Base-by-base conservation (phyloP, 345 rosid genomes). In the Litchi chinensis region DNA sequence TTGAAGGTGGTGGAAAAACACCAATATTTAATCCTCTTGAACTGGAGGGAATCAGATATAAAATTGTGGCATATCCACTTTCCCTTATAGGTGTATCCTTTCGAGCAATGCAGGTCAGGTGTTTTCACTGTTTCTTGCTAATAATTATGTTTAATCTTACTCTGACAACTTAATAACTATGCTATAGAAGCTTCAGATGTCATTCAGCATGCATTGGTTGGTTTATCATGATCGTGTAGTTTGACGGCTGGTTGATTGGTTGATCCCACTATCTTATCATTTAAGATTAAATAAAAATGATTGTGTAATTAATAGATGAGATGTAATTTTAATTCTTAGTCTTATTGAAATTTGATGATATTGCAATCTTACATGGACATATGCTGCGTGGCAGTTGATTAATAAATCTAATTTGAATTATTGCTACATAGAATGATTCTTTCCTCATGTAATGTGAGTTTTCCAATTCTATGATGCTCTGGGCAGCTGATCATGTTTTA, bases 1-100 rank as follows among this genome's bases (percentile, higher is more conserved):
- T 91, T 77, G 98, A 95, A 91, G 97, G 91, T 75, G 96, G 99
- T 54, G 99, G 99, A 11, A 93, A 92, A 82, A 76, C 89, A 37
- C 96, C 97, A 8, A 91, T 93, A 39, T 82, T 92, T 21, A 86
- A 82, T 86, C 96, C 95, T 4, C 80, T 91, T 70, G 97, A 95
- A 81, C 89, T 93, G 56, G 97, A 93, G 79, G 95, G 88, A 81
- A 68, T 95, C 57, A 97, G 98, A 76, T 95, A 86, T 83, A 93
- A 93, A 84, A 87, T 95, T 74, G 97, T 91, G n/a, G 88, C 78
- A 11, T 95, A 93, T 82, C 98, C 97, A 4, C 87, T 90, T 78
- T 92, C 95, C 81, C 86, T 93, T 83, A 88, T 95, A 39, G 98
- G 97, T 40, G 98, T 91, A 65, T 92, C 98, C 56, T 90, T 95